Conservation (phyloP, 768 basidiomycete genomes). For the Arthromyces matolae region DNA sequence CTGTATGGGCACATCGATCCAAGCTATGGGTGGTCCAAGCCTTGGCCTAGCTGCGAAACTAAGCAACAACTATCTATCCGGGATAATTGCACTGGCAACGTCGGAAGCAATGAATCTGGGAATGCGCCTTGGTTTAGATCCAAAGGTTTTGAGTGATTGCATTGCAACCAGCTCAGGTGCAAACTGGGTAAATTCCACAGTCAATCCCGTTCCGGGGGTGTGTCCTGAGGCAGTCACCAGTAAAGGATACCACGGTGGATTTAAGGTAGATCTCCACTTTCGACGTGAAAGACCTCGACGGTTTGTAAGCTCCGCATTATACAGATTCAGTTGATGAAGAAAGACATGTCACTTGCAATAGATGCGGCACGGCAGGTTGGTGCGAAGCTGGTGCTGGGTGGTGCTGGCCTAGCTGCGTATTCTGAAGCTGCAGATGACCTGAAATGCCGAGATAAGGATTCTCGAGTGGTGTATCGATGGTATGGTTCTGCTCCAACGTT, state of each 20-base stretch:
- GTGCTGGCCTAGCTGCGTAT: conserved; percentile 36
- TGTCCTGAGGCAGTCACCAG: conserved; percentile 41
- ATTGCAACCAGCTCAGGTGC: conserved; percentile 38
- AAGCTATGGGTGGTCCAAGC: conserved; percentile 35
- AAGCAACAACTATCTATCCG: conserved; percentile 42
- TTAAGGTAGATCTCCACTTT: conserved; percentile 27
- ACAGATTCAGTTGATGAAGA: conserved; percentile 44
- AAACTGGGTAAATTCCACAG: conserved; percentile 38
- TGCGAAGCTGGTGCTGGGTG: conserved; percentile 37
- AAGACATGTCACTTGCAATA: conserved; percentile 38
- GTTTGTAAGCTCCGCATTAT: too few species aligned
- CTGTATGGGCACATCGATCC: conserved; percentile 34
- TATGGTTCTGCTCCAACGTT: conserved; percentile 11
- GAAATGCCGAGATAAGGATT: conserved; percentile 34
- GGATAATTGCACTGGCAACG: conserved; percentile 39
- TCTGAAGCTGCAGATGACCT: conserved; percentile 36
- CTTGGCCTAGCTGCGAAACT: conserved; percentile 42
- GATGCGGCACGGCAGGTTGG: conserved; percentile 33
- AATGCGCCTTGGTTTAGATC: conserved; percentile 40
- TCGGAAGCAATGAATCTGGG: conserved; percentile 44
- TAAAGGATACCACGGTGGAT: conserved; percentile 39
- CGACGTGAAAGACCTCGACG: not conserved
- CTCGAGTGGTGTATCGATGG: conserved; percentile 41
- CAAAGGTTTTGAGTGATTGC: conserved; percentile 33
- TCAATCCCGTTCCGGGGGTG: conserved; percentile 44